A percentile compares a stretch with the other conserved stretches of the same genome.
Conservation (phyloP, 768 basidiomycete species). For the Cyclocybe aegerita region DNA sequence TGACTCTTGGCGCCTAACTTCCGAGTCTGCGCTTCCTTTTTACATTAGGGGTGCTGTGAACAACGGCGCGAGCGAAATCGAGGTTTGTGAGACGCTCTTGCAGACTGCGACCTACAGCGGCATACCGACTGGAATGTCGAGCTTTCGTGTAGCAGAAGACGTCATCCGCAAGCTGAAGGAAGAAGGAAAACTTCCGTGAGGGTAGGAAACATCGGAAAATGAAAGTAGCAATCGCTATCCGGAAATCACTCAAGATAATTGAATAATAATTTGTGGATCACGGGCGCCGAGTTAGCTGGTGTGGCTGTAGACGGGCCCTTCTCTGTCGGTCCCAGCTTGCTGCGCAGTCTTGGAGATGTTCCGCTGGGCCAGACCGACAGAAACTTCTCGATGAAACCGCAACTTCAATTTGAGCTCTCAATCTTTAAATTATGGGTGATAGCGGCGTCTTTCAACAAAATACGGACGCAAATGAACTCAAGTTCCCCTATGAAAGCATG, state of each 20-base stretch:
- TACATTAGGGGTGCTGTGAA: slow-evolving; percentile 37
- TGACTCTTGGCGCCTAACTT: not conserved
- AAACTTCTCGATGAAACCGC: not conserved
- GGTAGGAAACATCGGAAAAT: not conserved
- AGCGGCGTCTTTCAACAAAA: too few relatives aligned
- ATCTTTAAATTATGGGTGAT: too few relatives aligned
- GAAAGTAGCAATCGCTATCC: not conserved
- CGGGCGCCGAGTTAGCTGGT: too few relatives aligned
- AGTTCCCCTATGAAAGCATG: too few relatives aligned
- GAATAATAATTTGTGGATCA: too few relatives aligned
- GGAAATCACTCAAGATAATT: not conserved
- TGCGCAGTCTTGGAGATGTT: not conserved
- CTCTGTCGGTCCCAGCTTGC: too few relatives aligned
- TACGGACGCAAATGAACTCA: too few relatives aligned
- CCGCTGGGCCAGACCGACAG: not conserved
- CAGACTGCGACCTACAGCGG: slow-evolving; percentile 43
- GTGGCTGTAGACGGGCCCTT: too few relatives aligned
- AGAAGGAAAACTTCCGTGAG: slow-evolving; percentile 26
- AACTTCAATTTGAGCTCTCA: not conserved
- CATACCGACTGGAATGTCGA: slow-evolving; percentile 41
- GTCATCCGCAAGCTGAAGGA: slow-evolving; percentile 36
- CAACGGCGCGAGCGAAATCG: slow-evolving; percentile 42
- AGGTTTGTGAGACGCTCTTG: slow-evolving; percentile 43
- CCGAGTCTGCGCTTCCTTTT: not conserved
- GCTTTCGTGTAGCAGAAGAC: slow-evolving; percentile 40